Evolutionary conservation across 768 basidiomycete species (phyloP).

Genomic region (Rhizopogon vesiculosus): DNA sequence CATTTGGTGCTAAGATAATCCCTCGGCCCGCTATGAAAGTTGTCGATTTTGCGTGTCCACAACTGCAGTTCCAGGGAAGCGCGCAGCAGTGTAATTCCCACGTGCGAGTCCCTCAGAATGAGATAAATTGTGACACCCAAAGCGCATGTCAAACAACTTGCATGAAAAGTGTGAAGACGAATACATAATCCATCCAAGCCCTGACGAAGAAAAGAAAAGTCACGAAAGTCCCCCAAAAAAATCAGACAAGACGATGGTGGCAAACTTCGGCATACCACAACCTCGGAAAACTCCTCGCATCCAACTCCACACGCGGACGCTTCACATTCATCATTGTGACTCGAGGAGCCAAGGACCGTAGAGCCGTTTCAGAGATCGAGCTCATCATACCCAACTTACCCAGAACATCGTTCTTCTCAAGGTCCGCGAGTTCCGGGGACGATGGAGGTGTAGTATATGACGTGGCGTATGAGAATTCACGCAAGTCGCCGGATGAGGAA

Average conservation of each 20-base stretch:
- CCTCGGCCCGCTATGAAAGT: neutral
- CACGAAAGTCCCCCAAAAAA: neutral
- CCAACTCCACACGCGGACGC: neutral
- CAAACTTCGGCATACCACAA: neutral
- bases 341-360: neutral
- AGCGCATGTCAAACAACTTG: no score
- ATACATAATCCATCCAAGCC: neutral
- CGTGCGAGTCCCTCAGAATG: neutral
- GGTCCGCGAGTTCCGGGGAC: constrained; percentile 14
- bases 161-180: neutral
- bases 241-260: neutral
- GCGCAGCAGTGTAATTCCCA: no score
- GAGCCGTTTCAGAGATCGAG: neutral
- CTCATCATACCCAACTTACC: neutral
- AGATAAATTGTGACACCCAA: neutral
- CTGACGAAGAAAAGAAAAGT: neutral
- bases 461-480: constrained; percentile 27
- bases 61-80: no score
- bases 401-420: constrained; percentile 3
- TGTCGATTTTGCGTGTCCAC: neutral
- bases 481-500: constrained; percentile 16
- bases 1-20: neutral
- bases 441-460: constrained; percentile 27
- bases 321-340: neutral
- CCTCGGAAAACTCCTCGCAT: neutral